phyloP scores from a whole-genome alignment of 768 basidiomycete species.

The Lentinula sp. region DNA sequence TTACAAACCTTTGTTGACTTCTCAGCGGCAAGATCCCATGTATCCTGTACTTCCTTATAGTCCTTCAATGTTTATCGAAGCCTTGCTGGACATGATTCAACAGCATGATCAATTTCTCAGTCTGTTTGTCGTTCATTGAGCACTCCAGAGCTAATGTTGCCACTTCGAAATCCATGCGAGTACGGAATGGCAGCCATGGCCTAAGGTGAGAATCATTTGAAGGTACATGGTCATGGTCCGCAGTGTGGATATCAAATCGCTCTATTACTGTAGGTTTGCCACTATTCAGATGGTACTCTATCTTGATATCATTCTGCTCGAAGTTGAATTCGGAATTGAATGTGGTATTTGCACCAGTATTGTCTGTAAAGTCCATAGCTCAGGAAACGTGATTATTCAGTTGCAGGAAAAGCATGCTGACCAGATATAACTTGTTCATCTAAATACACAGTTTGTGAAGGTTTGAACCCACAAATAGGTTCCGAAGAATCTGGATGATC shows the following conservation, averaged over 20 bases:
- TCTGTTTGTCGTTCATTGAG: constrained; percentile 13
- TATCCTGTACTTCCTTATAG: constrained; percentile 5
- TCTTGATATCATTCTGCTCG: constrained; percentile 18
- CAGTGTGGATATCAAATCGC: constrained; percentile 12
- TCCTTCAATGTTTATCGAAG: constrained; percentile 5
- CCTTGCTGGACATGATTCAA: constrained; percentile 3
- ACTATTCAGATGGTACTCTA: constrained; percentile 19
- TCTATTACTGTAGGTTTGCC: constrained; percentile 2
- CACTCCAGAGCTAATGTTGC: constrained; percentile 17
- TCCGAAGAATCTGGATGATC: no score
- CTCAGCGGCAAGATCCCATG: constrained; percentile 6
- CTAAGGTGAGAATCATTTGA: not conserved
- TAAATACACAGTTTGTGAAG: no score
- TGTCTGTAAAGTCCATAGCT: no score
- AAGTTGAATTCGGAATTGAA: not conserved
- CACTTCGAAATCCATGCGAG: constrained; percentile 21
- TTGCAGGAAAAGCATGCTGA: no score
- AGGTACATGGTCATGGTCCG: not conserved
- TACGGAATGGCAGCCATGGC: constrained; percentile 22
- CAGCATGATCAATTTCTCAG: constrained; percentile 14
- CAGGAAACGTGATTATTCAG: no score
- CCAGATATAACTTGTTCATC: no score
- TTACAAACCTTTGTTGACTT: not conserved
- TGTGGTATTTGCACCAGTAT: not conserved
- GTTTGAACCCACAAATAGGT: no score